Evolutionary conservation across 1,284 basidiomycete species (phyloP).

Genomic region (Schizopora paradoxa): DNA sequence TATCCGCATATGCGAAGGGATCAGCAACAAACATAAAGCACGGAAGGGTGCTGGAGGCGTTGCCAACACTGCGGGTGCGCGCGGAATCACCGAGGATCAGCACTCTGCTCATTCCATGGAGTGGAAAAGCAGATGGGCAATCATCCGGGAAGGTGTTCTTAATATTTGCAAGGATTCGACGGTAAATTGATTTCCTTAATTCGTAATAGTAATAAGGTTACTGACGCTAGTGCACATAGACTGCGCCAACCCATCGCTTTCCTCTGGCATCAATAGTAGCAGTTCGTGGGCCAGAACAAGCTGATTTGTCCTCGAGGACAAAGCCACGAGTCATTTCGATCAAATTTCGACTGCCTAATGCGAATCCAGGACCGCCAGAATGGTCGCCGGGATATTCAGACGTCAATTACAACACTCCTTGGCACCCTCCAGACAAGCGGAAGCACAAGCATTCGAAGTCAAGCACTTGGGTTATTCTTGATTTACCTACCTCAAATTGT

Average conservation of each 20-base stretch:
- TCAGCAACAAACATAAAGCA: slow-evolving; percentile 14
- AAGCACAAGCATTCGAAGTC: slow-evolving; percentile 17
- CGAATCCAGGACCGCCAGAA: slow-evolving; percentile 3
- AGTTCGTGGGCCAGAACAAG: slow-evolving; percentile 42
- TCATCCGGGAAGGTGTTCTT: slow-evolving; percentile 53
- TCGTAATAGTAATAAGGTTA: background rate
- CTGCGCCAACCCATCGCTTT: slow-evolving; percentile 39
- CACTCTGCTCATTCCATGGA: slow-evolving; percentile 33
- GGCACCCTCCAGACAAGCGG: slow-evolving; percentile 6
- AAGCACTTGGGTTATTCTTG: slow-evolving; percentile 53
- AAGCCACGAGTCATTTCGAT: slow-evolving; percentile 42
- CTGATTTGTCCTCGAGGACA: slow-evolving; percentile 25
- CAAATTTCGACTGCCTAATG: slow-evolving; percentile 33
- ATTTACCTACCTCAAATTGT: slow-evolving; percentile 53
- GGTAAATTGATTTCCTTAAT: slow-evolving; percentile 29
- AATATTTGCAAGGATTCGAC: slow-evolving; percentile 48
- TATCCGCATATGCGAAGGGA: slow-evolving; percentile 18
- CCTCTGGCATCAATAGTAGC: slow-evolving; percentile 38
- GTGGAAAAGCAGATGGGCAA: slow-evolving; percentile 61
- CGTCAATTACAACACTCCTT: too few species aligned
- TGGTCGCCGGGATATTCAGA: too few species aligned
- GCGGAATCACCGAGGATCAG: slow-evolving; percentile 16
- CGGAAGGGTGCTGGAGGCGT: slow-evolving; percentile 10
- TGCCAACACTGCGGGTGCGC: slow-evolving; percentile 18
- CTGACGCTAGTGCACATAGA: slow-evolving; percentile 28